phyloP scores from a whole-genome alignment of 805 yeast genomes.

The Saturnispora diversa region DNA sequence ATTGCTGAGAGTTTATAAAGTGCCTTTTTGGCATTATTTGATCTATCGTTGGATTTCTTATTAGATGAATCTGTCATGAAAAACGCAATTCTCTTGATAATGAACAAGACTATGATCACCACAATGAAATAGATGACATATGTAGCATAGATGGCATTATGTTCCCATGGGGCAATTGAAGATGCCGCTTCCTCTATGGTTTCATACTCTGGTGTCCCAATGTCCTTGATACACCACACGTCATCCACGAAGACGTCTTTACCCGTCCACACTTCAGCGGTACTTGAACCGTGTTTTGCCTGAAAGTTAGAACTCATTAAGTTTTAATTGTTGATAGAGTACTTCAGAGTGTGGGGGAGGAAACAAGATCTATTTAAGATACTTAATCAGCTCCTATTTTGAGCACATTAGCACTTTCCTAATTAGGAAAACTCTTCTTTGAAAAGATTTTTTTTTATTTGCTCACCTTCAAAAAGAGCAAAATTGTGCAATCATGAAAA shows the following conservation, averaged over 20 bases:
- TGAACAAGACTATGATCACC: constrained; percentile 30
- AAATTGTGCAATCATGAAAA: too few relatives aligned
- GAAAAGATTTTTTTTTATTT: too few relatives aligned
- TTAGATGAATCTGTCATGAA: constrained; percentile 16
- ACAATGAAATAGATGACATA: constrained; percentile 35
- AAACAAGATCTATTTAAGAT: too few relatives aligned
- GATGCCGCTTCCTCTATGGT: constrained; percentile 26
- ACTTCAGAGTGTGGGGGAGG: too few relatives aligned
- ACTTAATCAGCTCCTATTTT: neutral
- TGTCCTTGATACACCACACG: constrained; percentile 18
- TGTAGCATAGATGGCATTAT: constrained; percentile 30
- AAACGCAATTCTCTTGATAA: constrained; percentile 26
- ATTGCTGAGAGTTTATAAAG: constrained; percentile 25
- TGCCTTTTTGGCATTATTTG: constrained; percentile 3
- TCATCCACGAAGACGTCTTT: constrained; percentile 12
- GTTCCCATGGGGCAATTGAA: constrained; percentile 25
- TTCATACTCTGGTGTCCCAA: constrained; percentile 21
- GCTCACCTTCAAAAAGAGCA: too few relatives aligned
- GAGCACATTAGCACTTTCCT: too few relatives aligned
- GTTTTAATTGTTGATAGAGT: neutral
- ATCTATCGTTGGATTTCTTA: constrained; percentile 3
- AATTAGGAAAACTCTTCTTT: too few relatives aligned
- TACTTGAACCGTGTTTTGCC: neutral
- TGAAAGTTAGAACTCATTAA: neutral
- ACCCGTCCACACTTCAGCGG: constrained; percentile 6